Evolutionary conservation across 2,329 filamentous ascomycete species (phyloP), one percentile per base, ranked within the genome.

Genomic region (Hortaea sp.): DNA sequence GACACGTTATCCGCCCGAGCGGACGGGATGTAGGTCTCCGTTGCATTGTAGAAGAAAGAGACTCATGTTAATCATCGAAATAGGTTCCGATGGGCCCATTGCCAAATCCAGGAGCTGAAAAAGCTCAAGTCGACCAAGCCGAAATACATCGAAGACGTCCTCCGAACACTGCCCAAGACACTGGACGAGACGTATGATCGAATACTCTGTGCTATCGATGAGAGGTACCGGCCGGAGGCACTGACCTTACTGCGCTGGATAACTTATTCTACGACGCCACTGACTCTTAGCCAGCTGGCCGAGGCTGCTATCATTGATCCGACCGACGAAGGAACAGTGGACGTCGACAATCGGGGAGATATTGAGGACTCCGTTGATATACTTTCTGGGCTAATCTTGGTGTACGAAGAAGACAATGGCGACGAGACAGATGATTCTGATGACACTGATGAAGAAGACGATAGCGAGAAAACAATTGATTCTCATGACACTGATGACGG

Each of bases 71-170:
- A 7, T 45, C 27, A 28, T 10, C 9, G 35, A 12, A 39, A 10
- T 37, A 61, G 57, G 57, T 61, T 61, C 39, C 42, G 57, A 35
- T 61, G 56, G 56, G 58, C 46, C 10, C 53, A 41, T 41, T 59
- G 56, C 31, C 55, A 60, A 45, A 34, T 60, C 31, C 45, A 59
- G 28, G 53, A 50, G 49, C 50, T 61, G 13, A 51, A 53, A 37
- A 53, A 47, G 35, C 42, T 49, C 4, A 52, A 54, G 30, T 49
- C 48, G 28, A 48, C 44, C 12, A 53, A 41, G 42, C 54, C 50
- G 1, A 55, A 44, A 34, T 41, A 7, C 12, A 42, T 59, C 4
- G 39, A 49, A 34, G 38, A 42, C 2, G 49, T 46, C 5, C 43
- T 62, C 10, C 20, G n/a, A 3, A 12, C 48, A 28, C 47, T 60